Evolutionary conservation across 345 rosid species (phyloP).

Genomic region (Aegle marmelos): DNA sequence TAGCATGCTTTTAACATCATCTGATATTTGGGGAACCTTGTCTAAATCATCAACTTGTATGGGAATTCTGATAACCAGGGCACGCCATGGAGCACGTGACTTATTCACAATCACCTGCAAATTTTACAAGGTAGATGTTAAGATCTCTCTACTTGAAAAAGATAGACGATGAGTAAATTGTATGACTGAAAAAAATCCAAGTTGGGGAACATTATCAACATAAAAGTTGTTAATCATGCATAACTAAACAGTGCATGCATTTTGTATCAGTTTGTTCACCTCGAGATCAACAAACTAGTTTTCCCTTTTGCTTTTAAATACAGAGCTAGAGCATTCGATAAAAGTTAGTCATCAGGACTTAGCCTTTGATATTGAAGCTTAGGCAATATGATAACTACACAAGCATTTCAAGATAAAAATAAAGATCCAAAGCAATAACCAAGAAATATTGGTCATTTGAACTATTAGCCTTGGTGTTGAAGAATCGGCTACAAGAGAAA

Average conservation of each 20-base stretch:
- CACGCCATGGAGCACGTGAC: constrained; percentile 83
- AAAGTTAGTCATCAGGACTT: not conserved
- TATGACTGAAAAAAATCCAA: not conserved
- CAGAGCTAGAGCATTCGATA: not conserved
- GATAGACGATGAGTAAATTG: not conserved
- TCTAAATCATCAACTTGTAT: constrained; percentile 62
- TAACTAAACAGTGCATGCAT: not conserved
- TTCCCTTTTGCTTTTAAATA: not conserved
- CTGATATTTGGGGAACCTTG: constrained; percentile 66
- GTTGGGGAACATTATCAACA: not conserved
- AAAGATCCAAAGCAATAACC: not conserved
- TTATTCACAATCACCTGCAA: constrained; percentile 81
- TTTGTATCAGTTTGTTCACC: not conserved
- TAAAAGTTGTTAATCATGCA: not conserved
- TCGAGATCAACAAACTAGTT: not conserved
- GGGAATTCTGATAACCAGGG: constrained; percentile 61
- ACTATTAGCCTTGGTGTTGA: not conserved
- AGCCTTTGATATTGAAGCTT: not conserved
- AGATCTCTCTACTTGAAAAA: not conserved
- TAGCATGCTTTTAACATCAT: constrained; percentile 65
- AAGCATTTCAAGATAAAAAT: not conserved
- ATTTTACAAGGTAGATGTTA: constrained; percentile 3
- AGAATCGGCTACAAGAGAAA: not conserved
- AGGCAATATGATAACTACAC: not conserved
- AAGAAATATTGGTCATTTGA: not conserved